Evolutionary conservation across 495 filamentous ascomycete genomes (phyloP), one percentile per base, ranked within the genome.

Genomic region (Hypoxylon lienhwacheense): DNA sequence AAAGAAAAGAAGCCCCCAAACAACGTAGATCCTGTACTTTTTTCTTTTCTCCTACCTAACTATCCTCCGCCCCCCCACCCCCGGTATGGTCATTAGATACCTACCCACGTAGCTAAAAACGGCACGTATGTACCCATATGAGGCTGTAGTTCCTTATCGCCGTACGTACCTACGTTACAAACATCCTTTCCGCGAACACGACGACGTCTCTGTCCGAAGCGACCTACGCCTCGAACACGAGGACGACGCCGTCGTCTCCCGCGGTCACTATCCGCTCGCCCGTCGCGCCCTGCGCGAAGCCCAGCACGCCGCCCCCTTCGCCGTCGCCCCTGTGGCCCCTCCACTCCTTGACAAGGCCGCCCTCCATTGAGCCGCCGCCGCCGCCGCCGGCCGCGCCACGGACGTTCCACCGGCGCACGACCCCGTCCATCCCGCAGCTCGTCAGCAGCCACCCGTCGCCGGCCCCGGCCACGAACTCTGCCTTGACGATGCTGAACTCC

Each of bases 301-400:
- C 91, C 68, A 97, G 73, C 24, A 97, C 87, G 43, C 91, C 91
- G 24, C 90, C 90, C 3, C 88, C 89, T 59, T 95, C 90, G 0
- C 86, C 84, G 21, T 85, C 85, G 15, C 85, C 85, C 43, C 87
- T 71, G 62, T 95, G 90, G 1, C 89, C 91, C 62, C 77, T 86
- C 87, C 89, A 92, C 68, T 96, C 90, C 36, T 80, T 82, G 12
- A 86, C 66, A 51, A 90, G 66, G 21, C 85, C n/a, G n/a, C n/a
- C n/a, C n/a, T n/a, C n/a, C n/a, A n/a, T n/a, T n/a, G n/a, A n/a
- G n/a, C 89, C 43, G 82, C 82, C 25, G 69, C 74, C 6, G 73
- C 71, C 8, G 76, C n/a, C 69, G n/a, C 64, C 78, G 2, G 87
- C 90, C 6, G 89, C 90, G 22, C 88, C 90, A 28, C 90, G 79